Evolutionary conservation across 257 asterid species (phyloP).

Genomic region (Osmanthus fragrans): DNA sequence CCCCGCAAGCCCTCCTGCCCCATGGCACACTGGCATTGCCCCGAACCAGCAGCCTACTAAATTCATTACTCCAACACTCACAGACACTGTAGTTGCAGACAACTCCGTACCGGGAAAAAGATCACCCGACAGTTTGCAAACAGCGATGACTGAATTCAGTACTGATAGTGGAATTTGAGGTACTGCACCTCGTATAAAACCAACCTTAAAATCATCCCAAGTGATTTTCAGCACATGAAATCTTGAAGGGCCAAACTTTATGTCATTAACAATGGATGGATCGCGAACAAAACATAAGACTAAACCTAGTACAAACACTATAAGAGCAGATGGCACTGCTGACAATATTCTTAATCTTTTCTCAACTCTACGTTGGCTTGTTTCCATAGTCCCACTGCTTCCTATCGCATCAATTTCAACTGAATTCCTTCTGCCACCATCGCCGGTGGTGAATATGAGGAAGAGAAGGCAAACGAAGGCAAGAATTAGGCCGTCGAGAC

Average conservation of each 20-base stretch:
- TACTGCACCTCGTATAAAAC: slow-evolving; percentile 78
- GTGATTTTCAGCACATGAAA: slow-evolving; percentile 67
- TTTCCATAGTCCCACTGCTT: neutral
- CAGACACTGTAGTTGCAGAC: slow-evolving; percentile 75
- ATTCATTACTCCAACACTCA: slow-evolving; percentile 89
- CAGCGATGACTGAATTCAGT: slow-evolving; percentile 84
- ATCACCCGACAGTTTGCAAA: slow-evolving; percentile 82
- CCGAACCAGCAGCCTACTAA: slow-evolving; percentile 98
- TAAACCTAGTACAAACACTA: slow-evolving; percentile 66
- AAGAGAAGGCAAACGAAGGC: slow-evolving; percentile 57
- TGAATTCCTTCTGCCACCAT: slow-evolving; percentile 35
- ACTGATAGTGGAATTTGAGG: slow-evolving; percentile 91
- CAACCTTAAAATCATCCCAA: slow-evolving; percentile 84
- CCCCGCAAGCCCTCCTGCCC: slow-evolving; percentile 96
- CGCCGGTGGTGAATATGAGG: slow-evolving; percentile 70
- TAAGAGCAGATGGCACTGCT: slow-evolving; percentile 75
- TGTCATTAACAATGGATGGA: slow-evolving; percentile 66
- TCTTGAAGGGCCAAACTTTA: slow-evolving; percentile 75
- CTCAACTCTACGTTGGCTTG: slow-evolving; percentile 30
- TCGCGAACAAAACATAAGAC: slow-evolving; percentile 71
- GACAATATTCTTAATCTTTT: slow-evolving; percentile 52
- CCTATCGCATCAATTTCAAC: slow-evolving; percentile 21
- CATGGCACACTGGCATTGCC: slow-evolving; percentile 98
- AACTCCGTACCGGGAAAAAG: slow-evolving; percentile 75
- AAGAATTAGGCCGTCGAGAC: slow-evolving; percentile 79